These are phyloP conservation scores for Lipomyces yamanashiensis DNA, from an alignment of 805 yeast genomes.

Conservation along the genomic window DNA sequence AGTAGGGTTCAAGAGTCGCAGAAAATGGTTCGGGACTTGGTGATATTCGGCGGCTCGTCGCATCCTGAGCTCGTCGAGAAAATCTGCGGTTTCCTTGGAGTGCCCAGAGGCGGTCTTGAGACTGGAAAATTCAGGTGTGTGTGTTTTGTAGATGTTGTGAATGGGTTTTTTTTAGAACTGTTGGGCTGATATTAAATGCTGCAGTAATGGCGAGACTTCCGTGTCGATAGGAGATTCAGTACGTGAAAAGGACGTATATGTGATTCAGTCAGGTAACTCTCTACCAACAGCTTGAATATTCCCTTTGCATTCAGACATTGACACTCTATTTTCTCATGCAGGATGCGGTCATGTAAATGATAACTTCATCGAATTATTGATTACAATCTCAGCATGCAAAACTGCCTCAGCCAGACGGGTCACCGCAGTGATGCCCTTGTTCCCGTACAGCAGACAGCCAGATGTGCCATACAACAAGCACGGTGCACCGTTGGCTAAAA, in stretches of 20 bases:
- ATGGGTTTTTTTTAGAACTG: neutral
- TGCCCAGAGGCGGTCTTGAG: constrained; percentile 69
- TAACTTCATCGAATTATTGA: constrained; percentile 77
- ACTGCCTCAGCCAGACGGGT: constrained; percentile 87
- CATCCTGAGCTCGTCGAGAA: constrained; percentile 77
- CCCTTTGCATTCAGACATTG: neutral
- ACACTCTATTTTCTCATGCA: neutral
- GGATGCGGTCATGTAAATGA: constrained; percentile 91
- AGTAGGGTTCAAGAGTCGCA: neutral
- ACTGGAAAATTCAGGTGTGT: constrained; percentile 54
- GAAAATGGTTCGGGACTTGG: constrained; percentile 68
- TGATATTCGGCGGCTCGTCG: constrained; percentile 88
- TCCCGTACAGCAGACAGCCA: constrained; percentile 95
- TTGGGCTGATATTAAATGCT: neutral
- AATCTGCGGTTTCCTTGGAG: constrained; percentile 78
- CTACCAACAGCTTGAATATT: neutral
- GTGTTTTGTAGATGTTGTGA: constrained; percentile 37
- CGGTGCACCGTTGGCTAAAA: constrained; percentile 67
- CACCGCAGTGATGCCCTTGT: constrained; percentile 88
- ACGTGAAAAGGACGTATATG: constrained; percentile 93
- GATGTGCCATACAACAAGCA: constrained; percentile 82
- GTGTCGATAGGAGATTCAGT: constrained; percentile 86
- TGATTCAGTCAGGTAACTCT: constrained; percentile 62
- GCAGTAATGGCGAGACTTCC: constrained; percentile 90
- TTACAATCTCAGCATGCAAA: constrained; percentile 89